Base-by-base conservation (phyloP, 1,139 yeast genomes). In the Saccharomyces hybrid region DNA sequence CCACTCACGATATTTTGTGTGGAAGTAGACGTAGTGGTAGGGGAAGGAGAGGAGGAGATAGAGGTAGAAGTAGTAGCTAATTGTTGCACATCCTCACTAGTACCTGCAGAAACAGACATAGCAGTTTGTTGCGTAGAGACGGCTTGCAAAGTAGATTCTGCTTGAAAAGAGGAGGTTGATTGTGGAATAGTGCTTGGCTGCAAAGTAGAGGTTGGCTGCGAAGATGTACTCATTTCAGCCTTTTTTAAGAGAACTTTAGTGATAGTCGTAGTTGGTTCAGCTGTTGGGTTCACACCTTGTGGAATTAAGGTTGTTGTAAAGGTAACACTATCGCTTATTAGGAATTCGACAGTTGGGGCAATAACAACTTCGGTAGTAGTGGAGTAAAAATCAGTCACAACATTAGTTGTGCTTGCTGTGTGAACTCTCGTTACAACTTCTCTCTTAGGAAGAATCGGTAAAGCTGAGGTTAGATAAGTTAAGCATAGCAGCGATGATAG, bases 321-420 rank as follows among this genome's bases (percentile, higher is more conserved):
- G 44, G 87, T 81, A 41, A 74, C 80, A 56, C 81, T 86, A 65
- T 81, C 79, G 47, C 86, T 80, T 54, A 85, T 77, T 50, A 83
- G 74, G 47, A 83, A 74, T 65, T 84, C 81, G 32, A 85, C 89
- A n/a, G 88, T 82, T 52, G 90, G 88, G 55, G 85, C 80, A 57
- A 78, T 75, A 29, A 80, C 73, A 8, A 86, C 78, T 47, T 83
- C 77, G 5, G 86, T 82, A 7, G 84, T 80, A 1, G 87, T 83
- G 25, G 82, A 76, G 59, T 75, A 75, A 25, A 81, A 78, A 54
- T 77, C 73, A 1, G 83, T 78, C 14, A 75, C 74, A 2, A 86
- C 82, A 28, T 65, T 60, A 6, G 81, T 81, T 3, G 79, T 75
- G 31, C 72, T 76, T n/a, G 88, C 89, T 28, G 88, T 83, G 63